These are phyloP conservation scores for Lepidium campestre DNA, from an alignment of 441 rosid species.

Conservation along the genomic window DNA sequence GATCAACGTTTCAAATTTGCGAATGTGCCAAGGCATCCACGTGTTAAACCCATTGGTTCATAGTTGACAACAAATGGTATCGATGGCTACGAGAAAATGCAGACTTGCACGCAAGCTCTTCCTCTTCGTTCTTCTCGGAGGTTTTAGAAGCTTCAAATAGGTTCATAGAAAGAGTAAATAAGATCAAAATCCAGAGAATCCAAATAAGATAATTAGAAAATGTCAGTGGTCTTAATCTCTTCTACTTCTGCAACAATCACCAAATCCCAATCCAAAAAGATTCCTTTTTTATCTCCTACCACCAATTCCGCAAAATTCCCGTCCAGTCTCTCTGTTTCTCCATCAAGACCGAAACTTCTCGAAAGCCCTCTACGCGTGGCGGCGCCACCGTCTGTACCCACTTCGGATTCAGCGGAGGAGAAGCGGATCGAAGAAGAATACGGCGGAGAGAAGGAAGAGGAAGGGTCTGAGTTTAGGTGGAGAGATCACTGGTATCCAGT, in stretches of 20 bases:
- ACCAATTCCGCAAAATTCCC: neutral
- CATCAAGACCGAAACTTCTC: neutral
- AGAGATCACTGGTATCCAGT: constrained; percentile 91
- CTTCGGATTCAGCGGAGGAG: constrained; percentile 36
- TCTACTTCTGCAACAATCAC: constrained; percentile 20
- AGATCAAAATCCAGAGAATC: neutral
- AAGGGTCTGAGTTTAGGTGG: constrained; percentile 61
- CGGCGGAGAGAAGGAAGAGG: constrained; percentile 47
- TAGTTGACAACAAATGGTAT: constrained; percentile 1
- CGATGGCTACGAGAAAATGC: neutral
- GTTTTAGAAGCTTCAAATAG: neutral
- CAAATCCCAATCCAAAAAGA: constrained; percentile 18
- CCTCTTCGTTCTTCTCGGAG: neutral
- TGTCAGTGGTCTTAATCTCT: constrained; percentile 29
- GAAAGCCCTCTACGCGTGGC: constrained; percentile 40
- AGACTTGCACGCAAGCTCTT: constrained; percentile 25
- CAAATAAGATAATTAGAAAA: neutral
- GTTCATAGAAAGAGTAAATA: neutral
- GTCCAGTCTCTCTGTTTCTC: neutral
- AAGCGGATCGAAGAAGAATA: constrained; percentile 27
- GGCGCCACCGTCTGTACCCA: constrained; percentile 43
- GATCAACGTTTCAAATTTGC: neutral
- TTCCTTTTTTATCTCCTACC: constrained; percentile 21
- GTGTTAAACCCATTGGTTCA: constrained; percentile 11
- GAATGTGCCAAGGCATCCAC: constrained; percentile 14